Base-by-base conservation (phyloP, 495 filamentous ascomycete genomes). In the Podospora sp. region DNA sequence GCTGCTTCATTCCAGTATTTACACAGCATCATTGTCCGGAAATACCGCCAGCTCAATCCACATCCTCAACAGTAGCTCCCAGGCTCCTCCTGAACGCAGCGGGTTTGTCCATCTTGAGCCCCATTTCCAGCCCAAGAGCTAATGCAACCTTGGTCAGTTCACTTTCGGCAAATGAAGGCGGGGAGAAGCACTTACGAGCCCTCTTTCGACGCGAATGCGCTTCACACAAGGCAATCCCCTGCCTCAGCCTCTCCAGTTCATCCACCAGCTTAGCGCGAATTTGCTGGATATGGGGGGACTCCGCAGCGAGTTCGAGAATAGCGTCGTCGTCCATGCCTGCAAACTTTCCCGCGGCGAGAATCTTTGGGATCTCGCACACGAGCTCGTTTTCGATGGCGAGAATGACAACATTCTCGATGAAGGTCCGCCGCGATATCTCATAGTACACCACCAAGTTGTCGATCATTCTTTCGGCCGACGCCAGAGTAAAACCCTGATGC, bases 401-500 rank as follows among this genome's bases (percentile, higher is more conserved):
- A 35, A 66, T 69, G 40, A 76, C 56, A 25, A 75, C 58, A 22
- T 76, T 77, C 26, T 76, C 67, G 1, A 70, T 65, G 52, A 76
- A 76, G 1, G 67, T 72, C 25, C 62, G 22, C 6, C 65, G 63
- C 2, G 70, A 71, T 21, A 73, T 68, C 68, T 80, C 72, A 62
- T 81, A 77, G 56, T 82, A 79, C 18, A 69, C 75, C 36, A 72
- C 71, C 25, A 76, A 68, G 70, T 74, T 78, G 40, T 78, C 72
- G 57, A 80, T 73, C 18, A 80, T 63, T 11, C 53, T 71, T 2
- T 76, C 74, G 18, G 69, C 52, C 52, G 50, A 36, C 33, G 22
- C 59, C 63, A 26, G 24, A 1, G 27, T 71, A 58, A 0, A 52
- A 5, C 5, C 9, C 6, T 35, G 16, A 2, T 20, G 2, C 25